Evolutionary conservation across 768 basidiomycete species (phyloP).

Genomic region (Rhizopogon sp.): DNA sequence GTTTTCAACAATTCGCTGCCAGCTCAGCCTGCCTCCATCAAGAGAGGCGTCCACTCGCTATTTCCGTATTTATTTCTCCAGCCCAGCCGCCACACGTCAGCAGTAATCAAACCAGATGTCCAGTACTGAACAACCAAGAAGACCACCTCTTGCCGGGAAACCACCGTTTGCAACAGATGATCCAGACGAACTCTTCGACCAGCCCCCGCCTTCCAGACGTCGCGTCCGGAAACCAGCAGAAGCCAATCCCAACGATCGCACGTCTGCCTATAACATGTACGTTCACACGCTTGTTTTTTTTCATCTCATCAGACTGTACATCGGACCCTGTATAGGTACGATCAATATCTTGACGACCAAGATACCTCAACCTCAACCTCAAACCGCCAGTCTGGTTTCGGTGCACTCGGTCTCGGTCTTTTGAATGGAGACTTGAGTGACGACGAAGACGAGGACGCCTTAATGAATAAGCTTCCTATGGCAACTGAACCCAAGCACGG

Average conservation of each 20-base stretch:
- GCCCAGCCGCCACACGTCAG: neutral
- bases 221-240: constrained; percentile 38
- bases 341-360: constrained; percentile 46
- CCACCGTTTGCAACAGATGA: constrained; percentile 56
- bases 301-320: constrained; percentile 6
- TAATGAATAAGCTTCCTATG: constrained; percentile 2
- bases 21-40: neutral
- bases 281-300: constrained; percentile 22
- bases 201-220: constrained; percentile 33
- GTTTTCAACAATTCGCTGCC: neutral
- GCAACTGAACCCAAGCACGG: constrained; percentile 18
- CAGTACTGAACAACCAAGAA: neutral
- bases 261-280: constrained; percentile 67
- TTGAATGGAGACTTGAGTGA: constrained; percentile 40
- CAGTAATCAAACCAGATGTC: neutral
- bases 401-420: constrained; percentile 45
- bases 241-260: constrained; percentile 48
- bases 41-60: constrained; percentile 1
- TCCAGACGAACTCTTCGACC: constrained; percentile 55
- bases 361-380: constrained; percentile 16
- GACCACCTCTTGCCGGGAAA: neutral
- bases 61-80: neutral
- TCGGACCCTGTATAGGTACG: constrained; percentile 43
- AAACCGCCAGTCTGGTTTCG: constrained; percentile 48
- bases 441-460: constrained; percentile 28